Conservation (phyloP, 768 basidiomycete genomes). For the Tulasnella sp. region DNA sequence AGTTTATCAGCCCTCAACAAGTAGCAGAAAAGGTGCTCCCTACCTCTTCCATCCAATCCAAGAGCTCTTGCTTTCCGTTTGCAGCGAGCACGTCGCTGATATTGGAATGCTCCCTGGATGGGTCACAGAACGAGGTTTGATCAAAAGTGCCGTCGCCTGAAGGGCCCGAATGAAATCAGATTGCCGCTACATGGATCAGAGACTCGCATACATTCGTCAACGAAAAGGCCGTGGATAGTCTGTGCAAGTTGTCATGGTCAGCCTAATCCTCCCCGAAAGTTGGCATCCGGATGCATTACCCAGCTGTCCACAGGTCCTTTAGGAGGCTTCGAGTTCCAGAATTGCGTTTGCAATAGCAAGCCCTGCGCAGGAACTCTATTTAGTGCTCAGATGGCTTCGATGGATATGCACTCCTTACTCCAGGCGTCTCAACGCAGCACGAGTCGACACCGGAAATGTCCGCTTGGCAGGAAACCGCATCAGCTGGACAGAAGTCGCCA, state of each 20-base stretch:
- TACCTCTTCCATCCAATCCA: no score
- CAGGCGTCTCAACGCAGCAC: conserved; percentile 70
- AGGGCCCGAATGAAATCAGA: not conserved
- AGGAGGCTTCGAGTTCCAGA: conserved; percentile 69
- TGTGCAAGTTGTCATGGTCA: conserved; percentile 23
- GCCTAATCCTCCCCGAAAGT: not conserved
- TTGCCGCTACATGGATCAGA: not conserved
- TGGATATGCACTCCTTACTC: conserved; percentile 50
- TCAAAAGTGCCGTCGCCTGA: conserved; percentile 38
- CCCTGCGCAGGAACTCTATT: conserved; percentile 50
- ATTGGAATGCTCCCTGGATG: no score
- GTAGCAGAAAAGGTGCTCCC: no score
- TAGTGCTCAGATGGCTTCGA: not conserved
- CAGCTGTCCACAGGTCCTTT: conserved; percentile 68
- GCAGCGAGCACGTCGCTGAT: no score
- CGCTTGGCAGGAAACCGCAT: not conserved
- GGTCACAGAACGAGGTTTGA: no score
- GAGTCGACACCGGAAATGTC: conserved; percentile 38
- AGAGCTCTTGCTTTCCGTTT: no score
- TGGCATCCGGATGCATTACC: conserved; percentile 47
- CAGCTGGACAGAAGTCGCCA: not conserved
- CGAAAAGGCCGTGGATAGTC: conserved; percentile 55
- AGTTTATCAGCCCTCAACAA: not conserved
- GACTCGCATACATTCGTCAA: not conserved
- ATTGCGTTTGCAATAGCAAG: conserved; percentile 63